Base-by-base conservation (phyloP, 805 yeast genomes). In the Pichia membranifaciens region DNA sequence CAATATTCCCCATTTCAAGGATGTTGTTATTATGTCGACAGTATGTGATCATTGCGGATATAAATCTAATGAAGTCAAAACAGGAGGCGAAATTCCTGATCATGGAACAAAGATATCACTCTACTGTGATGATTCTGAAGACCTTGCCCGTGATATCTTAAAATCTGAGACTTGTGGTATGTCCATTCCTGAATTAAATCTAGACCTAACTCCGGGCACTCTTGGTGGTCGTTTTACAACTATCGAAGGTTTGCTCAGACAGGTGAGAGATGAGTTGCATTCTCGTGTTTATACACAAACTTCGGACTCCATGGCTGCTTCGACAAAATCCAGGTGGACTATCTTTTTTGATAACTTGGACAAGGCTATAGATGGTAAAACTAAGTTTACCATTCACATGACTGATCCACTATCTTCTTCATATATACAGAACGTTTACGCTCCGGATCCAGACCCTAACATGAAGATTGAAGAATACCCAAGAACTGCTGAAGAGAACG, bases 201-300 rank as follows among this genome's bases (percentile, higher is more conserved):
- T 93, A 56, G 99, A 93, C 66, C 78, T 93, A 59, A 87, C 90
- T 15, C 90, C 96, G 36, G 99, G 99, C 51, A 93, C 99, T 2
- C 73, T 93, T 44, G 99, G 99, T 51, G 99, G 99, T 49, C 79
- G 99, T 63, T 93, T 93, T 72, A 93, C 99, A 40, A 93, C 99
- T 15, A 72, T 93, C 53, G 99, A 93, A 70, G 99, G 99, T 52
- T 74, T 93, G 47, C 69, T 93, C 56, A 74, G 79, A 38, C 97
- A 93, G 68, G 97, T 93, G 9, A 72, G 79, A 56, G 97, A 89
- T 51, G 98, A 93, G 66, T 76, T 93, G 53, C 85, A 88, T 59
- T 69, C 82, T 9, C 80, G 95, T 67, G 95, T 93, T 5, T 86
- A 86, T 64, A 75, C 85, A 10, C 84, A 84, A 61, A 83, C 95